Base-by-base conservation (phyloP, 139 green algal genomes). In the Desmodesmus armatus region DNA sequence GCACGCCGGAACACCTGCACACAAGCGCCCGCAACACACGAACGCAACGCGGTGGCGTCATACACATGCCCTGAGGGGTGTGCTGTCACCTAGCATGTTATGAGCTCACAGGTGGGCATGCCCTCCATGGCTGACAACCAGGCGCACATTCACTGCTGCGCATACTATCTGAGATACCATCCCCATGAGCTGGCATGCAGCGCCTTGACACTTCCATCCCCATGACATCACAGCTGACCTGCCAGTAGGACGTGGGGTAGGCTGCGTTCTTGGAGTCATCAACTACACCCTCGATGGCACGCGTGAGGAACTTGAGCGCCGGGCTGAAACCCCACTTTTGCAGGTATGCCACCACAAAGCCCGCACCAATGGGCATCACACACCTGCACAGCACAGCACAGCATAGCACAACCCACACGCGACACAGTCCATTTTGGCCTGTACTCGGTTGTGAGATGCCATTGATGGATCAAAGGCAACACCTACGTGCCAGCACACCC, bases 1-100 rank as follows among this genome's bases (percentile, higher is more conserved):
- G 89, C 88, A 87, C 92, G 92, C 51, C 91, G 88, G 27, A 91
- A 88, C 5, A 94, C 91, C 90, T 93, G 87, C 17, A 40, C n/a
- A n/a, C n/a, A n/a, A n/a, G n/a, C n/a, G n/a, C n/a, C 29, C 27
- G 33, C 63, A 72, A 41, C 63, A 72, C n/a, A n/a, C n/a, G n/a
- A n/a, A n/a, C n/a, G n/a, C n/a, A n/a, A n/a, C n/a, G n/a, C n/a
- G n/a, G n/a, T n/a, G n/a, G n/a, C n/a, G n/a, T n/a, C n/a, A n/a
- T n/a, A n/a, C n/a, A n/a, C n/a, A n/a, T n/a, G n/a, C n/a, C n/a
- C n/a, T n/a, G n/a, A n/a, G n/a, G n/a, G n/a, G n/a, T n/a, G n/a
- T n/a, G n/a, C n/a, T n/a, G n/a, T n/a, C n/a, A n/a, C n/a, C 39
- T 19, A 77, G 25, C 60, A 69, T 69, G 60, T 55, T 17, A 69